Evolutionary conservation across 2,329 filamentous ascomycete species (phyloP).

Genomic region (Aphanoascus verrucosus): DNA sequence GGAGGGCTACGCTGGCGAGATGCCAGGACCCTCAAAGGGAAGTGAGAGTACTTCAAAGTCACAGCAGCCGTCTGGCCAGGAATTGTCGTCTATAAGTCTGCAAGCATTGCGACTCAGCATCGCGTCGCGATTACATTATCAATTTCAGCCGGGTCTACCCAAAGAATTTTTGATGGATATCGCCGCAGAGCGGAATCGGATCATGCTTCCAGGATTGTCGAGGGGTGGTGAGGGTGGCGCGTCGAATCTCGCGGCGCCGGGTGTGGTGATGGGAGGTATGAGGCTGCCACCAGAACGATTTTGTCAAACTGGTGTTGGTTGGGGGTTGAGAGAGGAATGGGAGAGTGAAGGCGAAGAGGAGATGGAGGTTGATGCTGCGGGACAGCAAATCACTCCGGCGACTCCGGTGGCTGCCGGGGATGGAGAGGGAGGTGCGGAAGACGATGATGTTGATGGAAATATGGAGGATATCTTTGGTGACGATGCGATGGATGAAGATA

Average conservation of each 20-base stretch:
- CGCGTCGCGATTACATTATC: conserved; percentile 48
- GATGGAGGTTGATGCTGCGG: conserved; percentile 15
- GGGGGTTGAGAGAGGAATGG: conserved; percentile 45
- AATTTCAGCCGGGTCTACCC: conserved; percentile 48
- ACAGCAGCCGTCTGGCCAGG: conserved; percentile 26
- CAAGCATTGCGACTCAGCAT: conserved; percentile 51
- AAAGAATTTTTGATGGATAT: conserved; percentile 53
- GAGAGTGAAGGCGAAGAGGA: conserved; percentile 20
- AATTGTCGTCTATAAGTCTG: conserved; percentile 45
- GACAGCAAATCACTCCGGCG: conserved; percentile 15
- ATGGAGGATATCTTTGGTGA: conserved; percentile 42
- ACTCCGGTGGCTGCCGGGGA: conserved; percentile 19
- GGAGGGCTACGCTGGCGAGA: conserved; percentile 40
- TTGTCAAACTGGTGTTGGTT: conserved; percentile 47
- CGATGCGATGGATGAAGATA: conserved; percentile 29
- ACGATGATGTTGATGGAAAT: conserved; percentile 37
- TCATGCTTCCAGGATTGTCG: conserved; percentile 45
- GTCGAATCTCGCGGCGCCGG: conserved; percentile 19
- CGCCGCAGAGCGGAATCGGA: conserved; percentile 45
- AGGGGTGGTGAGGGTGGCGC: conserved; percentile 30
- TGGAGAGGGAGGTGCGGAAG: conserved; percentile 27
- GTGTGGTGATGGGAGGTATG: conserved; percentile 42
- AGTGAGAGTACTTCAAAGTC: conserved; percentile 24
- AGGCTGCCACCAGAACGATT: conserved; percentile 53
- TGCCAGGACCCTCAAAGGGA: conserved; percentile 19